phyloP scores from a whole-genome alignment of 352 stramenopile species.

The Phytopythium delawarense region DNA sequence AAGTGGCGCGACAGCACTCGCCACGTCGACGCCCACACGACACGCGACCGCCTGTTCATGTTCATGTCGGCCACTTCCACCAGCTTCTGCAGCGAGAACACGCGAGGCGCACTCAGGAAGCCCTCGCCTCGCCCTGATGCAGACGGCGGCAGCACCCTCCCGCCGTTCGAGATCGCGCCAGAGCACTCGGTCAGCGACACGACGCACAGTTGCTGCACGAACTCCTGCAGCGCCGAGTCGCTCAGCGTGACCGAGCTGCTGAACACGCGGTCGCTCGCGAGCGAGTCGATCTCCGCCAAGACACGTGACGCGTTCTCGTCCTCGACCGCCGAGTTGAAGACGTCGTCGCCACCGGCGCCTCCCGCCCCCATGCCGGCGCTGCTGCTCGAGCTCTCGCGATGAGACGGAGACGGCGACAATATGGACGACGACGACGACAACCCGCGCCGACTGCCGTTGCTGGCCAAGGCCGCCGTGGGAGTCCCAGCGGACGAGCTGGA shows the following conservation, averaged over 20 bases:
- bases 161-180: conserved; percentile 41
- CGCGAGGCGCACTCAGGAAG: conserved; percentile 77
- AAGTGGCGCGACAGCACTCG: conserved; percentile 96
- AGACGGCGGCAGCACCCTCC: conserved; percentile 10
- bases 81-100: conserved; percentile 98
- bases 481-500: conserved; percentile 9
- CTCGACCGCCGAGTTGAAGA: conserved; percentile 71
- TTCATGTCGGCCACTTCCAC: conserved; percentile 99
- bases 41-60: conserved; percentile 94
- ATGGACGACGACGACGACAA: conserved; percentile 22
- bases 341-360: conserved; percentile 37
- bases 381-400: conserved; percentile 28
- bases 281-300: conserved; percentile 77
- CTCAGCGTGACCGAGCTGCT: conserved; percentile 81
- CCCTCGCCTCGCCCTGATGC: conserved; percentile 24
- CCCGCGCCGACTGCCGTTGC: conserved; percentile 22
- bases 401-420: conserved; percentile 43
- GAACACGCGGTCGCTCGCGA: conserved; percentile 91
- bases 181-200: conserved; percentile 91
- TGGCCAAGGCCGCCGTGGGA: conserved; percentile 9
- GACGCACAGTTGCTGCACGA: conserved; percentile 87
- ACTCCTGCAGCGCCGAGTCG: conserved; percentile 81
- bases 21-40: conserved; percentile 99
- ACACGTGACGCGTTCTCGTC: conserved; percentile 84
- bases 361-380: conserved; percentile 11